Conservation (phyloP, 441 rosid species). For the Populus tomentosa region DNA sequence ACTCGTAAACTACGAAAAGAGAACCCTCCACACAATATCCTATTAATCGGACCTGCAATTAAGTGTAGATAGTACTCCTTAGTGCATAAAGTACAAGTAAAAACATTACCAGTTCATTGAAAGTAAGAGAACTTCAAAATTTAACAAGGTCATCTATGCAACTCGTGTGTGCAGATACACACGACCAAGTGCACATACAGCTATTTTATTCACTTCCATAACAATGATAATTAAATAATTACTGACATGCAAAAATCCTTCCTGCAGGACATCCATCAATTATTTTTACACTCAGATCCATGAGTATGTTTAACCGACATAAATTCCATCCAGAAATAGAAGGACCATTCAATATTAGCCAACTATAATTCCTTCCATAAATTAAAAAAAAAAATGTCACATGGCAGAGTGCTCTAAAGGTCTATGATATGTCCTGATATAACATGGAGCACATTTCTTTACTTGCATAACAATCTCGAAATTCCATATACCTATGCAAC, state of each 20-base stretch:
- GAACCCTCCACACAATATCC: conserved; percentile 97
- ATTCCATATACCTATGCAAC: not conserved
- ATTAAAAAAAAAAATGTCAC: not conserved
- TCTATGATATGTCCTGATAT: not conserved
- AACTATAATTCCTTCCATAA: not conserved
- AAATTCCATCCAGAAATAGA: not conserved
- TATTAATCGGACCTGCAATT: conserved; percentile 72
- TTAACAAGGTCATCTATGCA: not conserved
- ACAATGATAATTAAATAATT: not conserved
- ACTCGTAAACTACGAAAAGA: conserved; percentile 87
- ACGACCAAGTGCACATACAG: not conserved
- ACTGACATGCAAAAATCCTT: not conserved
- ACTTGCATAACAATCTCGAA: not conserved
- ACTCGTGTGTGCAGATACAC: not conserved
- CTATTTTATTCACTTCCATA: not conserved
- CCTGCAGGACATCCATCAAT: not conserved
- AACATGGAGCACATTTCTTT: not conserved
- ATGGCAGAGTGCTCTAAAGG: not conserved
- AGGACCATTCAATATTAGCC: not conserved
- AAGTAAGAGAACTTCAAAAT: not conserved
- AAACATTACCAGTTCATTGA: not conserved
- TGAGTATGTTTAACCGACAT: not conserved
- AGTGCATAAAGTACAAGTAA: not conserved
- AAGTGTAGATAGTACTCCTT: not conserved
- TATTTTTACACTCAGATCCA: not conserved